Conservation (phyloP, 352 stramenopile genomes). For the Phytophthora cactorum region DNA sequence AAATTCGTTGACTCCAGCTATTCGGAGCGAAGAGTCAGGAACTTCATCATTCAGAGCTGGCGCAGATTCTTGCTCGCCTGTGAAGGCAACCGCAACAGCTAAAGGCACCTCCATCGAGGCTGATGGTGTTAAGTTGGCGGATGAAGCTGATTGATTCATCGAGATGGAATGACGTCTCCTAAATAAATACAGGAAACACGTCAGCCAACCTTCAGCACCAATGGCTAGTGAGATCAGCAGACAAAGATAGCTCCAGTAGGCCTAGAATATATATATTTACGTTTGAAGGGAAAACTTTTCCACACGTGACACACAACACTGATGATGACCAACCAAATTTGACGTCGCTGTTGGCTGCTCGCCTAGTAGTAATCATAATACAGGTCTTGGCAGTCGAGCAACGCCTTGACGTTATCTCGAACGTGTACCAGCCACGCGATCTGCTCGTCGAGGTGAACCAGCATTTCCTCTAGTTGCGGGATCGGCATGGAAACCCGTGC, state of each 20-base stretch:
- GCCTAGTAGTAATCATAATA: slow-evolving; percentile 45
- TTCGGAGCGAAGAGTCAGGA: neutral
- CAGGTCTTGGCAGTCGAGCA: slow-evolving; percentile 68
- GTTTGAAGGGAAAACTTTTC: slow-evolving; percentile 14
- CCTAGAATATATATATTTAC: slow-evolving; percentile 31
- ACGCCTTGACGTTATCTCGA: slow-evolving; percentile 75
- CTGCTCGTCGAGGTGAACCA: slow-evolving; percentile 68
- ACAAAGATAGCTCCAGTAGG: slow-evolving; percentile 26
- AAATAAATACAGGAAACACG: neutral
- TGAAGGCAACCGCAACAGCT: neutral
- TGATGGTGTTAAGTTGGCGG: neutral
- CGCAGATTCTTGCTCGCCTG: slow-evolving; percentile 1
- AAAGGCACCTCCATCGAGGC: slow-evolving; percentile 14
- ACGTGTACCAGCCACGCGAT: slow-evolving; percentile 69
- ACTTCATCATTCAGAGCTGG: neutral
- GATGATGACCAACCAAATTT: neutral
- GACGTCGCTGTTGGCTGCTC: neutral
- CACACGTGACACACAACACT: slow-evolving; percentile 18
- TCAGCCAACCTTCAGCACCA: neutral
- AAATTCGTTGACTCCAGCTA: neutral
- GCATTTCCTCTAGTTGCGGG: slow-evolving; percentile 82
- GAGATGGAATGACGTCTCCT: slow-evolving; percentile 6
- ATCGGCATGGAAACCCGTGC: slow-evolving; percentile 70
- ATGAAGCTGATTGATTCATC: neutral
- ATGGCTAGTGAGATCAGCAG: neutral